Evolutionary conservation across 169 alveolate genomes (phyloP).

Genomic region (Plasmodium cynomolgi): DNA sequence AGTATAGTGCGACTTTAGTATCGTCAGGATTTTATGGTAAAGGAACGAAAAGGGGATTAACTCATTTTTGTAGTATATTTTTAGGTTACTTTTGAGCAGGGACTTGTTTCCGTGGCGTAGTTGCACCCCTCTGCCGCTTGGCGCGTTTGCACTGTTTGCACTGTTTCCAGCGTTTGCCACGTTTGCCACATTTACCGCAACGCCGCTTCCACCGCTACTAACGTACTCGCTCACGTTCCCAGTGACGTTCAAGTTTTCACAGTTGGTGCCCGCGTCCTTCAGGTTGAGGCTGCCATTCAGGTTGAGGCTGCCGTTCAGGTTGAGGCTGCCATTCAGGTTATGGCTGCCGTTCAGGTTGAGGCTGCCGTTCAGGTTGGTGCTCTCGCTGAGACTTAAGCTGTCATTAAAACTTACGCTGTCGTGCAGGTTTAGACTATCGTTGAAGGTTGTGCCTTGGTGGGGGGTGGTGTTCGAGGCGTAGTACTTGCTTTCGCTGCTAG

Average conservation of each 20-base stretch:
- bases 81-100: constrained; percentile 32
- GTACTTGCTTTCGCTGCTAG: neutral
- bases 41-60: constrained; percentile 54
- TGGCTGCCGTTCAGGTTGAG: neutral
- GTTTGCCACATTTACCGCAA: neutral
- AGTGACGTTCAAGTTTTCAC: no score
- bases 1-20: constrained; percentile 68
- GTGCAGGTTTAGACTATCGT: neutral
- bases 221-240: neutral
- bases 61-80: constrained; percentile 67
- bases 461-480: neutral
- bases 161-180: no score
- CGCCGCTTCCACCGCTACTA: constrained; percentile 10
- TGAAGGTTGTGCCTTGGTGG: neutral
- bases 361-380: neutral
- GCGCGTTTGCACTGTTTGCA: neutral
- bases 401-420: neutral
- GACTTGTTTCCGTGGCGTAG: constrained; percentile 13
- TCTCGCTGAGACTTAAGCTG: constrained; percentile 2
- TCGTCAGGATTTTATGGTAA: constrained; percentile 68
- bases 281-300: no score
- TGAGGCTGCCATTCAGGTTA: no score
- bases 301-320: no score
- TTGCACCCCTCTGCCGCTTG: neutral
- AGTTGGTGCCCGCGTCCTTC: no score